phyloP scores from a whole-genome alignment of 208 protist species.

The Ichthyophonus hoferi region DNA sequence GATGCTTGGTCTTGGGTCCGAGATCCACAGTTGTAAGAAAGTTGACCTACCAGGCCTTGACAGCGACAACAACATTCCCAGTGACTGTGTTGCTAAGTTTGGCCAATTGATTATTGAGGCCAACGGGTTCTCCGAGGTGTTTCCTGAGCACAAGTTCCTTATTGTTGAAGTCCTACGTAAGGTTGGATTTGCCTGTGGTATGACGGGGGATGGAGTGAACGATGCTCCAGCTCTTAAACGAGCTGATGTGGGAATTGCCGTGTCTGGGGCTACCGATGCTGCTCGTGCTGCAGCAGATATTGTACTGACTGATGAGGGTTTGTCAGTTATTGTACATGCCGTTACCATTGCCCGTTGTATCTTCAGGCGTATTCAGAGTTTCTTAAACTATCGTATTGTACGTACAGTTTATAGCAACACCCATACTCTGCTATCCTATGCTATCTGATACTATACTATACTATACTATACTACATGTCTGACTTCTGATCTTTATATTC shows the following conservation, averaged over 20 bases:
- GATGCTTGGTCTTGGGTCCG: slow-evolving; percentile 75
- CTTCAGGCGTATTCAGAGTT: slow-evolving; percentile 79
- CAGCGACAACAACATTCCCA: neutral
- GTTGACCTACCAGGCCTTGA: neutral
- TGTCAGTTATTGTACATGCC: slow-evolving; percentile 83
- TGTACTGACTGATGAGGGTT: slow-evolving; percentile 80
- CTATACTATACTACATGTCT: too few relatives aligned
- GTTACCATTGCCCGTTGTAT: slow-evolving; percentile 81
- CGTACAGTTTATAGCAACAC: too few relatives aligned
- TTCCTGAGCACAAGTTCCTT: slow-evolving; percentile 87
- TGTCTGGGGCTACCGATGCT: slow-evolving; percentile 82
- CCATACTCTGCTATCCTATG: too few relatives aligned
- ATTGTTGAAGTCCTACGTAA: slow-evolving; percentile 82
- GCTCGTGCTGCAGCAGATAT: slow-evolving; percentile 85
- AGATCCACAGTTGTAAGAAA: slow-evolving; percentile 49
- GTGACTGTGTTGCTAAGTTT: neutral
- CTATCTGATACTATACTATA: too few relatives aligned
- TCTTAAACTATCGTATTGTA: slow-evolving; percentile 53
- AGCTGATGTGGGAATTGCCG: slow-evolving; percentile 89
- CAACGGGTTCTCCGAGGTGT: slow-evolving; percentile 78
- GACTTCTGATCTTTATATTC: too few relatives aligned
- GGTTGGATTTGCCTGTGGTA: slow-evolving; percentile 76
- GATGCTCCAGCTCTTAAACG: slow-evolving; percentile 86
- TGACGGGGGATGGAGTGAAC: slow-evolving; percentile 94
- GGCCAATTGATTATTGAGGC: slow-evolving; percentile 57